phyloP scores from a whole-genome alignment of 768 basidiomycete genomes.

The Pholiota conissans region DNA sequence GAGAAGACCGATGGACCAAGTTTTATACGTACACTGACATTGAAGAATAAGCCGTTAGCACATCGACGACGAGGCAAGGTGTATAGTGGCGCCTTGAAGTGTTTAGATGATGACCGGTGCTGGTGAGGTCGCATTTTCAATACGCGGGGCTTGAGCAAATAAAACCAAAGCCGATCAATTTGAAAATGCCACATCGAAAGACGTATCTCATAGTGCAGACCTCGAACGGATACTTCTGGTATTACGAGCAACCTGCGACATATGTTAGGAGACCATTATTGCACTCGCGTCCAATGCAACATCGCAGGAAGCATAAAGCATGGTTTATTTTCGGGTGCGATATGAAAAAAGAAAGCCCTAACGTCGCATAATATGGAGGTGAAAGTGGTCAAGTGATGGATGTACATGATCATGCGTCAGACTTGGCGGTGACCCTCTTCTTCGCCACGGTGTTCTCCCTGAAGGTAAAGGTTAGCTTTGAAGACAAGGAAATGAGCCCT shows the following conservation, averaged over 20 bases:
- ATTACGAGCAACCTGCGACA: not conserved
- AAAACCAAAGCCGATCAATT: not conserved
- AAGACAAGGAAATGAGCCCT: not conserved
- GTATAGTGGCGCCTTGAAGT: too few species aligned
- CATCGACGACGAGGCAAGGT: too few species aligned
- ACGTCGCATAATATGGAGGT: constrained; percentile 16
- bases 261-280: not conserved
- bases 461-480: constrained; percentile 9
- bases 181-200: not conserved
- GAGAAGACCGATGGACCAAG: too few species aligned
- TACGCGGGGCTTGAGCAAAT: too few species aligned
- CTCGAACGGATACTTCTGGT: not conserved
- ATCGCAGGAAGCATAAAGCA: constrained; percentile 17
- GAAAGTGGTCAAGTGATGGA: constrained; percentile 7
- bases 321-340: constrained; percentile 20
- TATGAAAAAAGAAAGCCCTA: constrained; percentile 17
- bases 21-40: too few species aligned
- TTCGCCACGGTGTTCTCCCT: constrained; percentile 92
- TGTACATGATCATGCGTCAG: constrained; percentile 36
- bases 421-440: constrained; percentile 70
- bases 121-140: too few species aligned
- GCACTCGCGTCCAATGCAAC: not conserved
- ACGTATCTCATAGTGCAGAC: not conserved
- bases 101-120: too few species aligned
- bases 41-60: too few species aligned